Conservation (phyloP, 352 stramenopile genomes). For the Phytophthora sojae region DNA sequence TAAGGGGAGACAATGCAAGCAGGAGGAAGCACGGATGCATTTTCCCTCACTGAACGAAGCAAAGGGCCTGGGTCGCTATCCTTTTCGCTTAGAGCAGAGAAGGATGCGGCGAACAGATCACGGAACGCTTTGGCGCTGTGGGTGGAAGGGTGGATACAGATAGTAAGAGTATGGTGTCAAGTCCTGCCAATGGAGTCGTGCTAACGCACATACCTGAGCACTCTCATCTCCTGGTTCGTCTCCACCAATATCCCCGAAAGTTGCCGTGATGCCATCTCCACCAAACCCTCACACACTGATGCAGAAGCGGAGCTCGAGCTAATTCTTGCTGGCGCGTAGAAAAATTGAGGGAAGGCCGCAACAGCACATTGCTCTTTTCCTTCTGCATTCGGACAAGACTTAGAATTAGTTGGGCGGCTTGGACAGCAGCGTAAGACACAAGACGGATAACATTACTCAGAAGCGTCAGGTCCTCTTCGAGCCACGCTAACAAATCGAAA, state of each 20-base stretch:
- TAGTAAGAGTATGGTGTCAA: neutral
- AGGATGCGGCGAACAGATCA: slow-evolving; percentile 41
- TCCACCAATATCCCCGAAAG: slow-evolving; percentile 43
- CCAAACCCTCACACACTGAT: slow-evolving; percentile 47
- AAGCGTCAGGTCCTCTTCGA: slow-evolving; percentile 62
- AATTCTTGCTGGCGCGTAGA: slow-evolving; percentile 47
- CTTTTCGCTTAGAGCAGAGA: slow-evolving; percentile 20
- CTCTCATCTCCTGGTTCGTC: slow-evolving; percentile 16
- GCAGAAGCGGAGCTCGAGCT: slow-evolving; percentile 12
- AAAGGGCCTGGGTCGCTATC: slow-evolving; percentile 27
- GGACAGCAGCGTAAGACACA: neutral
- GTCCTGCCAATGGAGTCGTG: neutral
- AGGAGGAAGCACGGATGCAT: slow-evolving; percentile 19
- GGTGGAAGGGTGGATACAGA: neutral
- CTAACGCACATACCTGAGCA: slow-evolving; percentile 24
- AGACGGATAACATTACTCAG: slow-evolving; percentile 43
- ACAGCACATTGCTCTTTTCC: slow-evolving; percentile 46
- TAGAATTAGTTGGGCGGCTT: slow-evolving; percentile 1
- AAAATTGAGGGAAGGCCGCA: slow-evolving; percentile 57
- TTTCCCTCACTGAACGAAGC: slow-evolving; percentile 38
- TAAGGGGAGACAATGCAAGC: slow-evolving; percentile 34
- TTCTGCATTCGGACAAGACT: slow-evolving; percentile 24
- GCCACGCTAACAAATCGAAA: slow-evolving; percentile 60
- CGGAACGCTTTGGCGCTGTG: slow-evolving; percentile 30
- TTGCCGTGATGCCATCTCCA: slow-evolving; percentile 38